Percentiles rank a stretch among this genome's conserved stretches.
These are phyloP conservation scores for Aspergillus sp. DNA, from an alignment of 2,329 filamentous ascomycete genomes.

Conservation along the genomic window DNA sequence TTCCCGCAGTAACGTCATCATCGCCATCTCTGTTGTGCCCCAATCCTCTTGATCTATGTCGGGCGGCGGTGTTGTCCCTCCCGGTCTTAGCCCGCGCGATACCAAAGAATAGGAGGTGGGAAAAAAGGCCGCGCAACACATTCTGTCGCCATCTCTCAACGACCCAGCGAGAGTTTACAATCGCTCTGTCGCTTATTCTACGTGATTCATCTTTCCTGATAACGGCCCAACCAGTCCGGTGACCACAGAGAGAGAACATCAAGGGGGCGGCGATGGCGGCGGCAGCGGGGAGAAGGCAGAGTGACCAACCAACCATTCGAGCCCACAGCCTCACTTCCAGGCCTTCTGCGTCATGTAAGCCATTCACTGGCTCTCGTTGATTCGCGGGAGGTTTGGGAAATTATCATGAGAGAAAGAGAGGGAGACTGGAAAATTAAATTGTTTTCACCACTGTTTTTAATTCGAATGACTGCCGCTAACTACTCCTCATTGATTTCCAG, in stretches of 20 bases:
- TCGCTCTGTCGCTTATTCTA: background rate
- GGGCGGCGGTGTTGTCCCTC: slow-evolving; percentile 2
- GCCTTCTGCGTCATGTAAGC: background rate
- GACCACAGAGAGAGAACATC: background rate
- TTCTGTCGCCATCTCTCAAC: background rate
- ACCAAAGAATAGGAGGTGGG: background rate
- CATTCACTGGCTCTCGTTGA: background rate
- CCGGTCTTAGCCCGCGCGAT: background rate
- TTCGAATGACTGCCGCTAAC: slow-evolving; percentile 5
- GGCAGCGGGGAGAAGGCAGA: background rate
- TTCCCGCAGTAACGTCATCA: background rate
- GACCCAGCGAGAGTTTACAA: background rate
- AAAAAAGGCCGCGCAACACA: background rate
- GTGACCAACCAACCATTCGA: background rate
- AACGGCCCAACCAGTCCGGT: background rate
- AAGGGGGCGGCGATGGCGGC: background rate
- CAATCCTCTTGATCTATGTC: background rate
- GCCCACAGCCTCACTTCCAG: background rate
- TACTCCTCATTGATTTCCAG: slow-evolving; percentile 10
- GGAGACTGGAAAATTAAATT: background rate
- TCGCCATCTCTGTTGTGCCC: background rate
- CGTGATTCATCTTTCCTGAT: background rate
- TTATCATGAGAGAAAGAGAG: background rate
- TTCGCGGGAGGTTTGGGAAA: background rate
- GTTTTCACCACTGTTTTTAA: background rate